Base-by-base conservation (phyloP, 768 basidiomycete genomes). In the Lactifluus hygrophoroides region DNA sequence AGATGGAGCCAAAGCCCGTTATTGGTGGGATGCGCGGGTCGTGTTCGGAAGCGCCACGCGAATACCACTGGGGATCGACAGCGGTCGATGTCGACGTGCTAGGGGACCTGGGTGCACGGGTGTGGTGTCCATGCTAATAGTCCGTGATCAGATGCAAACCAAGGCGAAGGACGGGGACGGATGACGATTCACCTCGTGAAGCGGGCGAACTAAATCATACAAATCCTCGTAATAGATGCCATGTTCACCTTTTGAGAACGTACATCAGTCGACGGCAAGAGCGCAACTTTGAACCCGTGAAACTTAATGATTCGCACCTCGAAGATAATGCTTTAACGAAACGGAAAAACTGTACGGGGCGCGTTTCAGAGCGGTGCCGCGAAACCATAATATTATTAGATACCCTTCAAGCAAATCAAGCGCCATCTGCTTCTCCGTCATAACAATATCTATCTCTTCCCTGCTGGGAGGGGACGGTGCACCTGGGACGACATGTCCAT, bases 221-320 rank as follows among this genome's bases (percentile, higher is more conserved):
- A 86, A 70, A 62, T 85, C 84, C 60, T 82, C 78, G 61, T 81
- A 84, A 60, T 81, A 82, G 30, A 83, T 80, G 0, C 82, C 82
- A 11, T 76, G 69, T 68, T 84, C 84, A 1, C 80, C 80, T 80
- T 56, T 21, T 11, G 4, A 40, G 54, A 13, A 19, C 38, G 37
- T 30, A 5, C 13, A n/a, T 25, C 44, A 53, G 54, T 46, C n/a
- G n/a, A n/a, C 21, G 21, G 23, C 1, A 44, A 25, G 14, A 23
- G 4, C 10, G 19, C 28, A 37, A n/a, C n/a, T n/a, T n/a, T n/a
- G n/a, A n/a, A n/a, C n/a, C n/a, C n/a, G n/a, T n/a, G n/a, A n/a
- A n/a, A 51, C 3, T 55, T 17, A 5, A 28, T 28, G 4, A 23
- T 5, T 14, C 63, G 9, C 58, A 77, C 80, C 79, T 69, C 83